Evolutionary conservation across 2,329 filamentous ascomycete species (phyloP), one percentile per base, ranked within the genome.

Genomic region (Pleomassaria siparia): DNA sequence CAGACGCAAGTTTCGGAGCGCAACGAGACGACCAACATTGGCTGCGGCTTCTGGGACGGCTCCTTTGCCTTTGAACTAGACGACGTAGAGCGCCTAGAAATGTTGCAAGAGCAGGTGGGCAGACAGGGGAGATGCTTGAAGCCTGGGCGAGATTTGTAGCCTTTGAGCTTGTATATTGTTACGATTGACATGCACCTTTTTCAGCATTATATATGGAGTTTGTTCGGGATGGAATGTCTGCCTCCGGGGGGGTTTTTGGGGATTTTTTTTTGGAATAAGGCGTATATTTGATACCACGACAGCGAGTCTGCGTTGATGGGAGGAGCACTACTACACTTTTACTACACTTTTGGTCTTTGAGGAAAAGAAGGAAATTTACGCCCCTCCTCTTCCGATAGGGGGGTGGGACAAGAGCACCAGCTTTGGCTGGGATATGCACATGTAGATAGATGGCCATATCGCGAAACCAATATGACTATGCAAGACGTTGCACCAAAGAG

Each of bases 1-100:
- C 59, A 66, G 46, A 51, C 53, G 6, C 66, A 70, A 46, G 59
- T 69, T 32, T 28, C 55, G 11, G 29, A 44, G 16, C 65, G 68
- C 28, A 66, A 66, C 28, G 67, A 72, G 47, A 72, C 67, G 6
- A 62, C 62, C 4, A 72, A 72, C 40, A 71, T 72, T 25, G 66
- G 60, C 35, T 72, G 69, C 52, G 72, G 73, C 0, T 72, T 72
- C 46, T 70, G 72, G 64, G 68, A 61, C 43, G 65, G 65, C 20
- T 61, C 59, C 4, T 72, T 74, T 37, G 47, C 58, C 3, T 73
- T 70, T 40, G 62, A 67, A 2, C 55, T 67, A 1, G 59, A 62
- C 40, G 59, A 71, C 28, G 44, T 42, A 12, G 50, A 64, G 3
- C 62, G 61, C 10, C 51, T 75, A 7, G 52, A 58, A 7, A 71